These are phyloP conservation scores for Populus hybrid DNA, from an alignment of 441 rosid genomes.

Conservation along the genomic window DNA sequence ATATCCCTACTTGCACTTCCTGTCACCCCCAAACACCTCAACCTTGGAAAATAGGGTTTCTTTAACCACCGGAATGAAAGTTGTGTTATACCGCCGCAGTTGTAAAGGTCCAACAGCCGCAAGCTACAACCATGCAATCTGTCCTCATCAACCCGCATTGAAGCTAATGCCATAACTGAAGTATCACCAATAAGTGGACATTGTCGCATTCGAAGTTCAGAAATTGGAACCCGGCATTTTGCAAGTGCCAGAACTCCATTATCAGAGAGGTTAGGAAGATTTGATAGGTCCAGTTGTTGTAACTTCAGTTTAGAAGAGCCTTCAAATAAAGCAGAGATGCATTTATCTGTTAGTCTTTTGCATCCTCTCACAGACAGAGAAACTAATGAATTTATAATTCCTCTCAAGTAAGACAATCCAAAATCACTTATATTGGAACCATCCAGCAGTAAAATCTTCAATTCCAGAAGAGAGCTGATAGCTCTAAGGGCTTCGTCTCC, in stretches of 20 bases:
- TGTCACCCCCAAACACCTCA: slow-evolving; percentile 84
- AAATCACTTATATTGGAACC: slow-evolving; percentile 62
- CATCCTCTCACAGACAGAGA: slow-evolving; percentile 84
- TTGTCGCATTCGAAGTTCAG: slow-evolving; percentile 72
- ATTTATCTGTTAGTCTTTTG: slow-evolving; percentile 76
- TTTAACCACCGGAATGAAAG: slow-evolving; percentile 79
- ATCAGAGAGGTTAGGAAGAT: slow-evolving; percentile 67
- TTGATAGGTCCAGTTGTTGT: slow-evolving; percentile 79
- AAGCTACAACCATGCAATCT: slow-evolving; percentile 70
- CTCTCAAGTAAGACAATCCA: slow-evolving; percentile 53
- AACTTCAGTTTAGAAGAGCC: slow-evolving; percentile 58
- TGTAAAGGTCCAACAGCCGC: slow-evolving; percentile 69
- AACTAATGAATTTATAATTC: slow-evolving; percentile 50
- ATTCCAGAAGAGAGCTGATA: slow-evolving; percentile 46
- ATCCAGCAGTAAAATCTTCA: slow-evolving; percentile 63
- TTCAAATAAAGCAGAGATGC: slow-evolving; percentile 56
- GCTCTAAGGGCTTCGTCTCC: slow-evolving; percentile 74
- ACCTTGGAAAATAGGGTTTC: slow-evolving; percentile 80
- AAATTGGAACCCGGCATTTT: slow-evolving; percentile 56
- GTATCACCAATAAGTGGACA: slow-evolving; percentile 77
- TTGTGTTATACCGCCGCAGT: slow-evolving; percentile 77
- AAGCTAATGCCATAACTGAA: slow-evolving; percentile 86
- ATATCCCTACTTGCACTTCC: slow-evolving; percentile 73
- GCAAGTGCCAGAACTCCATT: slow-evolving; percentile 64
- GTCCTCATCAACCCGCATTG: slow-evolving; percentile 63